These are phyloP conservation scores for Scedosporium aurantiacum DNA, from an alignment of 2,329 filamentous ascomycete species.

Conservation along the genomic window DNA sequence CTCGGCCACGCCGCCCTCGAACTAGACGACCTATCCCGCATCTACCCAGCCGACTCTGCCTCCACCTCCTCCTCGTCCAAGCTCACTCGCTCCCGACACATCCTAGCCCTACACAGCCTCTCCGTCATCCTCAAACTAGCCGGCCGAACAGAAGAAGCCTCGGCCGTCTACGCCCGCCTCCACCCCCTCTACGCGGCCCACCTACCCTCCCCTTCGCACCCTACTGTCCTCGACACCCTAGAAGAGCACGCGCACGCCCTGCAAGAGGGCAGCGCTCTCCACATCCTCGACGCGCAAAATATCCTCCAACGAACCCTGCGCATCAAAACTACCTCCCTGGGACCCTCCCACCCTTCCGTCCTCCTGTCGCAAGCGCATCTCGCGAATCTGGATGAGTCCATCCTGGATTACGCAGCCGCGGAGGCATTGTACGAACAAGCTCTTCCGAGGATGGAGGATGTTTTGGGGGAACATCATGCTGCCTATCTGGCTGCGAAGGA, in stretches of 20 bases:
- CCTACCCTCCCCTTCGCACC: background rate
- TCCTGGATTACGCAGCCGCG: background rate
- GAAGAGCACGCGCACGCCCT: background rate
- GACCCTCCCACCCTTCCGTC: background rate
- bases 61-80: background rate
- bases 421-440: background rate
- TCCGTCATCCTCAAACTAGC: background rate
- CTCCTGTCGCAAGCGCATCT: background rate
- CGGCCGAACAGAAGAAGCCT: background rate
- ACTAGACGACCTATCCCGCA: background rate
- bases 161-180: background rate
- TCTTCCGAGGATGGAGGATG: slow-evolving; percentile 1
- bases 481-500: slow-evolving; percentile 3
- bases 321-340: background rate
- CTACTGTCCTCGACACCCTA: background rate
- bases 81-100: background rate
- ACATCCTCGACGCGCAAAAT: background rate
- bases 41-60: background rate
- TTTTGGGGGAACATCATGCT: background rate
- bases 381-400: background rate
- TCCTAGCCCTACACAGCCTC: background rate
- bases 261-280: background rate
- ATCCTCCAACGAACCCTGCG: background rate
- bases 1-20: background rate
- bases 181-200: background rate